Base-by-base conservation (phyloP, 2,329 filamentous ascomycete genomes). In the Microsporum ferrugineum region DNA sequence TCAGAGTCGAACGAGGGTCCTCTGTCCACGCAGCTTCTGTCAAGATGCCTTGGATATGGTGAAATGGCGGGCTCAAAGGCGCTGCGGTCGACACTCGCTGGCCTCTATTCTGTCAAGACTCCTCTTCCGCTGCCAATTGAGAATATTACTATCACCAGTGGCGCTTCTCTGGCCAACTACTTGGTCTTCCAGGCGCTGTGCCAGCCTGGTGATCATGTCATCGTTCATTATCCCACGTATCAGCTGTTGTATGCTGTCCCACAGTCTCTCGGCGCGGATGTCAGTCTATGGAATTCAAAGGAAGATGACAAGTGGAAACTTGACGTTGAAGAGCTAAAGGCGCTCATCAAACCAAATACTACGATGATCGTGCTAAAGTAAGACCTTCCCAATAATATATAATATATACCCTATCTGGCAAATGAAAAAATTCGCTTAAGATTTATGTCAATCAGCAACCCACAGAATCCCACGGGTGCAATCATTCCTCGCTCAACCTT, bases 191-290 rank as follows among this genome's bases (percentile, higher is more conserved):
- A 91, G 71, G 79, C 86, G 0, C 77, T 94, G 5, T 71, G 94
- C 1, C 82, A 83, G 0, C 82, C 84, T 0, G 88, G 85, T 0
- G 89, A 95, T 69, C 90, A 95, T 78, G 87, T 92, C 55, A 82
- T 95, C 62, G 94, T 88, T 68, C 88, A 94, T 62, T 89, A 91
- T 70, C 90, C 91, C 10, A 92, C 89, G 0, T 95, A 94, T 68
- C 88, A 94, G 71, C 89, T 94, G 68, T 80, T 95, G 1, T 94
- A 92, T 69, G 78, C 84, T 7, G 82, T 95, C 0, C 89, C 90
- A 0, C 79, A 80, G 65, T 87, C 84, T 41, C 75, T 95, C 3
- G 89, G 90, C 0, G 89, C 88, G 0, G 83, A 89, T 62, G 87
- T 95, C 14, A 84, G 85, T 47, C 72, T 92, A 8, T 95, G 90